Evolutionary conservation across 164 flowering plant species (phyloP).

Genomic region (Vitis rotundifolia): DNA sequence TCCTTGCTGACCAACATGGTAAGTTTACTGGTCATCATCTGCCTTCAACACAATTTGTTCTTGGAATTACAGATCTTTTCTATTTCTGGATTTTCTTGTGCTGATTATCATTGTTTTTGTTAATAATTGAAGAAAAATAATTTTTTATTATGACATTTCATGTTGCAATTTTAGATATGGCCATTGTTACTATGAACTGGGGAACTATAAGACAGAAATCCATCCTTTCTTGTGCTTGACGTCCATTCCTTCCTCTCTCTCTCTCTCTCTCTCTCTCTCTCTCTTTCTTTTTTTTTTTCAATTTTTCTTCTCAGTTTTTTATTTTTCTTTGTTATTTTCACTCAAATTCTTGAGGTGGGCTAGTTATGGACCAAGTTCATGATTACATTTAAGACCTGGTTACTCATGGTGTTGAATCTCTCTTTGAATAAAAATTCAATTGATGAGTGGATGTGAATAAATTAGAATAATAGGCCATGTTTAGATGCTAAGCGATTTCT

Average conservation of each 20-base stretch:
- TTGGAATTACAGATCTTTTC: neutral
- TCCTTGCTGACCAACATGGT: neutral
- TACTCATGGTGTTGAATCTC: neutral
- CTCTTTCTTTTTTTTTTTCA: too few species aligned
- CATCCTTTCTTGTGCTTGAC: neutral
- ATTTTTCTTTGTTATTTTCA: neutral
- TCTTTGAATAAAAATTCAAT: too few species aligned
- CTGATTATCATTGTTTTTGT: slow-evolving; percentile 3
- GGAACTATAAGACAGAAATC: too few species aligned
- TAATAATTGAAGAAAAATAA: neutral
- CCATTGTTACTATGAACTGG: neutral
- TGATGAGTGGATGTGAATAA: too few species aligned
- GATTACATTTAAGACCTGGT: neutral
- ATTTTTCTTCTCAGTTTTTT: neutral
- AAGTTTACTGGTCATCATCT: slow-evolving; percentile 1
- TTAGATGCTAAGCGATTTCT: too few species aligned
- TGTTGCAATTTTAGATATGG: neutral
- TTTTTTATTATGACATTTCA: neutral
- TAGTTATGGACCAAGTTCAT: neutral
- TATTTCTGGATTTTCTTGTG: neutral
- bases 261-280: too few species aligned
- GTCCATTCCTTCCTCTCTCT: too few species aligned
- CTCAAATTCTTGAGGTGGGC: neutral
- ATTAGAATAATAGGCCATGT: too few species aligned
- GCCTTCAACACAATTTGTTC: slow-evolving; percentile 1